Evolutionary conservation across 2,329 filamentous ascomycete genomes (phyloP), one percentile per base, ranked within the genome.

Genomic region (Fusarium nanum): DNA sequence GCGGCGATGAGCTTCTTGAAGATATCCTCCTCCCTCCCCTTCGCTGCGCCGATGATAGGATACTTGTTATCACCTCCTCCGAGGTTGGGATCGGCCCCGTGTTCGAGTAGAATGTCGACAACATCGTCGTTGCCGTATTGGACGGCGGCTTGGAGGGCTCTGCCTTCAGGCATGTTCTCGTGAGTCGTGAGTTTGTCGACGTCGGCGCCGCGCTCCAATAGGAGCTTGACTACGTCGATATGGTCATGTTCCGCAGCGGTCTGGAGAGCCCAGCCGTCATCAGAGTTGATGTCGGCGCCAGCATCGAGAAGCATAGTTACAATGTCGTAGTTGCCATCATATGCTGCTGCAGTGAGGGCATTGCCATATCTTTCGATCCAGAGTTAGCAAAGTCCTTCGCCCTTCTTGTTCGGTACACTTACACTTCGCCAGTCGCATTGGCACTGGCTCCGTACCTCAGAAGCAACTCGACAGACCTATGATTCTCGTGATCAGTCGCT

Each of bases 101-200:
- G 74, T 18, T 81, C 75, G 11, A 83, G 77, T 6, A 83, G 66
- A 4, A 82, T 67, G 2, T 72, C 64, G 14, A 82, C 81, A 12
- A 83, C 79, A 5, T 81, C 78, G 0, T 53, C 60, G 32, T 76
- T 73, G 5, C 80, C 76, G 1, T 75, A 74, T 45, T 81, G 79
- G 40, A 77, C 78, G 0, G 82, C 82, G 0, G 75, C 81, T 55
- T 83, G 82, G 1, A 83, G 70, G 1, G 81, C 81, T 7, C 80
- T 83, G 7, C 79, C 77, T 2, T 74, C 70, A 1, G 60, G 40
- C 56, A 82, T 79, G 20, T 76, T 74, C 3, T 73, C 9, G 8
- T 71, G 48, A 11, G 42, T 60, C 7, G 78, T 77, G 12, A 68
- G 72, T 2, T 78, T 78, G 52, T 82, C 78, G 12, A 79, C 75